phyloP scores from a whole-genome alignment of 805 yeast species.

The Priceomyces carsonii region DNA sequence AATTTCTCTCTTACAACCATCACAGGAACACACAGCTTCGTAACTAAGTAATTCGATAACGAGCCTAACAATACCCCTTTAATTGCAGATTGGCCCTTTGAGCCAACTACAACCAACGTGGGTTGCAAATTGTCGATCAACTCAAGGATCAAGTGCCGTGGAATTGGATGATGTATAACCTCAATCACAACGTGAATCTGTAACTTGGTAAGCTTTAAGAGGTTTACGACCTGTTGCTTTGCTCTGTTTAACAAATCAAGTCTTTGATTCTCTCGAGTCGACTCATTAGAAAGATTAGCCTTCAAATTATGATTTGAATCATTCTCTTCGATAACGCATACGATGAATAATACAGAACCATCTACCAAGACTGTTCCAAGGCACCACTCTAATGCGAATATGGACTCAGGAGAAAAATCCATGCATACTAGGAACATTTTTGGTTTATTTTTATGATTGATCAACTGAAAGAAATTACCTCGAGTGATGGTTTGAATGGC shows the following conservation, averaged over 20 bases:
- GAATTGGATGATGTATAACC: conserved; percentile 74
- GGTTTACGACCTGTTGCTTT: conserved; percentile 44
- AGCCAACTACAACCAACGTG: conserved; percentile 72
- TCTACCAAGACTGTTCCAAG: conserved; percentile 82
- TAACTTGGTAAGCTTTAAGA: conserved; percentile 64
- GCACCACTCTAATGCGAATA: conserved; percentile 84
- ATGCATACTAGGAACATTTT: conserved; percentile 74
- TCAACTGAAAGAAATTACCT: conserved; percentile 60
- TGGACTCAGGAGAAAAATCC: conserved; percentile 81
- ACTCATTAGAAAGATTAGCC: conserved; percentile 37
- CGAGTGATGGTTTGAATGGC: conserved; percentile 71
- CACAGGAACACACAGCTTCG: conserved; percentile 71
- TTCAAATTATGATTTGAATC: conserved; percentile 44
- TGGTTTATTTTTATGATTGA: conserved; percentile 44
- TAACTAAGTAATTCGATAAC: conserved; percentile 69
- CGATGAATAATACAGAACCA: conserved; percentile 77
- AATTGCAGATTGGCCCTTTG: conserved; percentile 69
- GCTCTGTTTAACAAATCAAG: conserved; percentile 43
- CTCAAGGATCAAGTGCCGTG: conserved; percentile 68
- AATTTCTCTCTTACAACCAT: conserved; percentile 78
- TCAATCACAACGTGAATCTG: conserved; percentile 75
- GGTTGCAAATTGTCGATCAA: conserved; percentile 72
- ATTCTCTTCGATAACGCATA: conserved; percentile 56
- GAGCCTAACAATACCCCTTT: conserved; percentile 76
- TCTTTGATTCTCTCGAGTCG: conserved; percentile 35